Evolutionary conservation across 805 yeast species (phyloP).

Genomic region (Millerozyma miso): DNA sequence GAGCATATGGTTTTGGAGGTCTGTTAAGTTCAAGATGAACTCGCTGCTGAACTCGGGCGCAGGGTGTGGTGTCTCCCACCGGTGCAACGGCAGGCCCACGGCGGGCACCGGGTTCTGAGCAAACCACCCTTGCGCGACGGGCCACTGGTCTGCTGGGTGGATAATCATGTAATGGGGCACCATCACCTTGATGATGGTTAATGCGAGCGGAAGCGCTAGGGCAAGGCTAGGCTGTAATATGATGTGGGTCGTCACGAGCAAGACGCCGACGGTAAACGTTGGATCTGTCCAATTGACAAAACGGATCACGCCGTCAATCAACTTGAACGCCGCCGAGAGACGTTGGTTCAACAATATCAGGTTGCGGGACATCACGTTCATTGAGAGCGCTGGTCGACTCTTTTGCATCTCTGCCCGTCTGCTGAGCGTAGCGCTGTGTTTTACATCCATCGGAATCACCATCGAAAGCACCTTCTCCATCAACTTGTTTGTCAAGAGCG

Average conservation of each 20-base stretch:
- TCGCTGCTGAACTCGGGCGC: constrained; percentile 77
- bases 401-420: constrained; percentile 58
- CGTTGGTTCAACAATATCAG: constrained; percentile 60
- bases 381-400: constrained; percentile 63
- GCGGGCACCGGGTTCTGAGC: constrained; percentile 32
- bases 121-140: constrained; percentile 11
- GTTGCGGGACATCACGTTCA: constrained; percentile 66
- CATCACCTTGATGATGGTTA: constrained; percentile 52
- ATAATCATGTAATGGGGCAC: constrained; percentile 60
- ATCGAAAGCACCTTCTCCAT: constrained; percentile 67
- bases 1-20: constrained; percentile 76
- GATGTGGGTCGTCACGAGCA: constrained; percentile 47
- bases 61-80: constrained; percentile 57
- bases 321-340: constrained; percentile 55
- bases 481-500: constrained; percentile 55
- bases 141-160: constrained; percentile 57
- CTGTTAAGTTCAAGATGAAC: constrained; percentile 73
- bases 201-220: constrained; percentile 50
- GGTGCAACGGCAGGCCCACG: constrained; percentile 45
- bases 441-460: constrained; percentile 59
- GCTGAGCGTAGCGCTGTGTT: constrained; percentile 44
- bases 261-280: constrained; percentile 53
- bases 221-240: constrained; percentile 60
- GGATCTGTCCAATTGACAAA: constrained; percentile 65
- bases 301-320: constrained; percentile 52